A percentile compares a stretch with the other conserved stretches of the same genome.
These are phyloP conservation scores for Penicillium waksmanii DNA, from an alignment of 495 filamentous ascomycete genomes.

Conservation along the genomic window DNA sequence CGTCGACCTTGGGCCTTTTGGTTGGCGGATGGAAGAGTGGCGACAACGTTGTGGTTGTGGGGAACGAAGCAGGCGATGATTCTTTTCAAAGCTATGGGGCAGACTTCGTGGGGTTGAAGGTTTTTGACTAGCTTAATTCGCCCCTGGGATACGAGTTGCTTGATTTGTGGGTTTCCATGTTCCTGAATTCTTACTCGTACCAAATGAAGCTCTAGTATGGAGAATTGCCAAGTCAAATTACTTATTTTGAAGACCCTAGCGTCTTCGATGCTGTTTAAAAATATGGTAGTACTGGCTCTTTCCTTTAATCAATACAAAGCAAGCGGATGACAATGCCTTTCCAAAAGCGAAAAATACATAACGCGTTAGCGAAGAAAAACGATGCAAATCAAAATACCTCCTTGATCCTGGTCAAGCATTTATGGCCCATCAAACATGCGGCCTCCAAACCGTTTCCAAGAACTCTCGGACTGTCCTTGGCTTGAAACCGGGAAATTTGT, in stretches of 20 bases:
- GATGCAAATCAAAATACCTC: not conserved
- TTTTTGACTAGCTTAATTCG: conserved; percentile 22
- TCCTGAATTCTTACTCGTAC: too few relatives aligned
- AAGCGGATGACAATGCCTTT: too few relatives aligned
- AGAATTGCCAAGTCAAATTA: too few relatives aligned
- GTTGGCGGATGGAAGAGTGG: conserved; percentile 48
- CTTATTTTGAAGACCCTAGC: too few relatives aligned
- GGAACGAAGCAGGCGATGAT: conserved; percentile 37
- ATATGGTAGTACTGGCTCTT: too few relatives aligned
- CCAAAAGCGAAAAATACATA: too few relatives aligned
- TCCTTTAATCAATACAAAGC: too few relatives aligned
- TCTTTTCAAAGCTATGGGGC: conserved; percentile 39
- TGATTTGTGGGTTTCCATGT: not conserved
- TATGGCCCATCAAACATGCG: not conserved
- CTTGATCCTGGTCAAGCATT: not conserved
- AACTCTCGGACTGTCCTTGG: conserved; percentile 13
- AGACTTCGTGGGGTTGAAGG: conserved; percentile 43
- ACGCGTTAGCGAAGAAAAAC: too few relatives aligned
- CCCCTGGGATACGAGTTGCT: not conserved
- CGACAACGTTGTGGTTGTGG: conserved; percentile 42
- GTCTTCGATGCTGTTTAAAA: too few relatives aligned
- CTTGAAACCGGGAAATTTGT: conserved; percentile 14
- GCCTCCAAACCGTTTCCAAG: conserved; percentile 7
- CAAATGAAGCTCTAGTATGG: too few relatives aligned
- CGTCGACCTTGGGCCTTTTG: conserved; percentile 45